Evolutionary conservation across 2,329 filamentous ascomycete species (phyloP).

Genomic region (Fusarium decemcellulare): DNA sequence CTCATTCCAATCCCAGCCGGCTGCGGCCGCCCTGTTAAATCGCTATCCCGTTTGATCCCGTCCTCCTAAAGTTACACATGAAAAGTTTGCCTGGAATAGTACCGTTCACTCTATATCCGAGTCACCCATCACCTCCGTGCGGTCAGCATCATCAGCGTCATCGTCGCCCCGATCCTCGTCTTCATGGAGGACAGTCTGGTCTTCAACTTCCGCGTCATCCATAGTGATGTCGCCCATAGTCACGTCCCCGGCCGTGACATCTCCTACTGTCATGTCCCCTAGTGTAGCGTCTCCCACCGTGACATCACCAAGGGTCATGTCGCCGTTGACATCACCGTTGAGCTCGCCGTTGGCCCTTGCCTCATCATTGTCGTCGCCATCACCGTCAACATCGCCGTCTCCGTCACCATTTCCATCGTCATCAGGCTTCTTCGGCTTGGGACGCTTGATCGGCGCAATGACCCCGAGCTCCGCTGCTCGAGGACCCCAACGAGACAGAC

Average conservation of each 20-base stretch:
- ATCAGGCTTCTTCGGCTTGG: slow-evolving; percentile 47
- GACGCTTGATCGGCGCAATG: slow-evolving; percentile 61
- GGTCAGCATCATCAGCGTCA: slow-evolving; percentile 60
- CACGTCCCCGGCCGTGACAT: slow-evolving; percentile 43
- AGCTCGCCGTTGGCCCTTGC: slow-evolving; percentile 46
- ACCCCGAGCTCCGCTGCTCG: slow-evolving; percentile 62
- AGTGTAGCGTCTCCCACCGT: slow-evolving; percentile 54
- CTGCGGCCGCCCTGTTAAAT: slow-evolving; percentile 23
- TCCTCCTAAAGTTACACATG: slow-evolving; percentile 26
- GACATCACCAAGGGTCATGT: slow-evolving; percentile 46
- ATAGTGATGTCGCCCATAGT: slow-evolving; percentile 59
- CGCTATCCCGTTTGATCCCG: slow-evolving; percentile 32
- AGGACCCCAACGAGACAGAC: slow-evolving; percentile 78
- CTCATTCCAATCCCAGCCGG: slow-evolving; percentile 18
- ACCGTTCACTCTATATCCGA: slow-evolving; percentile 51
- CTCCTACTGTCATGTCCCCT: slow-evolving; percentile 64
- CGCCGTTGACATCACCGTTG: slow-evolving; percentile 45
- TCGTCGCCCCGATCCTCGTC: slow-evolving; percentile 63
- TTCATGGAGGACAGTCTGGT: slow-evolving; percentile 53
- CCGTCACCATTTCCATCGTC: slow-evolving; percentile 46
- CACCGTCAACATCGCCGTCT: slow-evolving; percentile 49
- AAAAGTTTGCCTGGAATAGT: neutral
- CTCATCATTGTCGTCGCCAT: slow-evolving; percentile 42
- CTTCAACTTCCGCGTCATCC: slow-evolving; percentile 69
- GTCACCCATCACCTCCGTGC: slow-evolving; percentile 55